Conservation (phyloP, 371 early-diverging fungal species). For the Choanephora cucurbitarum region DNA sequence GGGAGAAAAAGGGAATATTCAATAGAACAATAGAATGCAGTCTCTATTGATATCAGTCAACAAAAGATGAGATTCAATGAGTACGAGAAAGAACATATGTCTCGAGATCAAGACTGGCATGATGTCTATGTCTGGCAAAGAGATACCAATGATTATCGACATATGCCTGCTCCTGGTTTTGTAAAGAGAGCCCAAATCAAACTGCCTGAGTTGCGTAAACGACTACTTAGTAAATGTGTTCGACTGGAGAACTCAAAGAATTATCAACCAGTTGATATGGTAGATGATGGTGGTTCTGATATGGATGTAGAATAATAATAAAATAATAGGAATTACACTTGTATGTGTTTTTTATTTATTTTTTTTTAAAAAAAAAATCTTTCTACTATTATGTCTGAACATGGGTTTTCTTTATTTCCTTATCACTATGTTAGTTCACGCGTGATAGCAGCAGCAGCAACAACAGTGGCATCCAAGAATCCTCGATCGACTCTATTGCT, state of each 20-base stretch:
- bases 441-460: slow-evolving; percentile 25
- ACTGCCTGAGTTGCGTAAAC: slow-evolving; percentile 22
- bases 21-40: slow-evolving; percentile 11
- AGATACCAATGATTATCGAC: slow-evolving; percentile 40
- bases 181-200: slow-evolving; percentile 24
- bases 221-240: slow-evolving; percentile 25
- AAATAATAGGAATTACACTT: too few relatives aligned
- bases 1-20: too few relatives aligned
- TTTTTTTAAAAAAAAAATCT: too few relatives aligned
- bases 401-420: slow-evolving; percentile 26
- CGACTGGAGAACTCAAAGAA: slow-evolving; percentile 23
- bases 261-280: slow-evolving; percentile 6
- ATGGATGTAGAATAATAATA: slow-evolving; percentile 42
- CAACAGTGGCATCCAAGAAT: slow-evolving; percentile 9
- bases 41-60: slow-evolving; percentile 35
- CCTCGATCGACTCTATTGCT: slow-evolving; percentile 7
- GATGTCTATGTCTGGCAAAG: slow-evolving; percentile 33
- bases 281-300: slow-evolving; percentile 27
- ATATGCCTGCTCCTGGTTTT: slow-evolving; percentile 39
- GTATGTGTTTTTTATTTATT: too few relatives aligned
- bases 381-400: not conserved
- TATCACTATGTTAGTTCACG: slow-evolving; percentile 30
- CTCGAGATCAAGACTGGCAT: slow-evolving; percentile 32
- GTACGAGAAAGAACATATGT: slow-evolving; percentile 28
- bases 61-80: slow-evolving; percentile 33